Base-by-base conservation (phyloP, 75 land plant genomes). In the Azolla pinnata region DNA sequence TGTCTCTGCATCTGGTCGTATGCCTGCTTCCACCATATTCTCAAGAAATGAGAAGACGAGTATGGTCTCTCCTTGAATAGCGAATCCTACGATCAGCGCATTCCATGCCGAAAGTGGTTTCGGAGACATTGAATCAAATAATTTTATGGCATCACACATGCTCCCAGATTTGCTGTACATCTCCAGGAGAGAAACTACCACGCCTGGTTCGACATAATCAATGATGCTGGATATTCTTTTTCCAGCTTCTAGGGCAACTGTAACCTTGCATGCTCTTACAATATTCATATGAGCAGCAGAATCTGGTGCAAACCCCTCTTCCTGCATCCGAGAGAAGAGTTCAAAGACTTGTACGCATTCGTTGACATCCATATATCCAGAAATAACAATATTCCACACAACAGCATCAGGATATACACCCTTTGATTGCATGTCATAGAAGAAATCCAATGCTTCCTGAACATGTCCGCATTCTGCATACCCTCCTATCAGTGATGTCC, bases 401-500 rank as follows among this genome's bases (percentile, higher is more conserved):
- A 63, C 33, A 9, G 33, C 65, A 32, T 63, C 65, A 21, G 55
- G 65, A 29, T 45, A 30, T 34, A 34, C 21, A 23, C 49, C 66
- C n/a, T 47, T 25, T 8, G 31, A 33, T 31, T 49, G 67, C 76
- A 83, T 83, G 32, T 60, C 50, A 49, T 56, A 20, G n/a, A 83
- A 79, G 21, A 72, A 47, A 16, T 26, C 44, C 10, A 73, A 44
- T 9, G 86, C 79, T 48, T 69, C 59, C 33, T 60, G 23, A 8
- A 64, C 70, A 44, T 54, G 21, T 14, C 85, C 75, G 44, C 72
- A 67, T 65, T 69, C 60, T 31, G 80, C 77, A 44, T 82, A 67
- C 24, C 66, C 83, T 7, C 58, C 64, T 16, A 81, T 75, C 73
- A 84, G 71, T 1, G 81, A 50, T 19, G 66, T 81, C 88, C 88